These are phyloP conservation scores for Heterobasidion irregulare DNA, from an alignment of 1,284 basidiomycete genomes.

Conservation along the genomic window DNA sequence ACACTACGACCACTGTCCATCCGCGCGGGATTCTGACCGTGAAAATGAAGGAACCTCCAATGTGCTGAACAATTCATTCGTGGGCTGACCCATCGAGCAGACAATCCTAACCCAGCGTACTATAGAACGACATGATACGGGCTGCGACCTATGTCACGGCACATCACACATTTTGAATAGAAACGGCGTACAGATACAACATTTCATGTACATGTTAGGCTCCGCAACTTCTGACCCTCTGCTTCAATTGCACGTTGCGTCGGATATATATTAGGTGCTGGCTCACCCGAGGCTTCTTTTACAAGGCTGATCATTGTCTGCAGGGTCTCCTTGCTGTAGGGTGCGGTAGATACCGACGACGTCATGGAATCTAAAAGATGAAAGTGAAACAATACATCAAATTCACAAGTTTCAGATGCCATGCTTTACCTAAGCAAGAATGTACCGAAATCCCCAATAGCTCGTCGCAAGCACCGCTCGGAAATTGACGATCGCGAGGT, in stretches of 20 bases:
- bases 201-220: too few relatives aligned
- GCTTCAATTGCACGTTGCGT: neutral
- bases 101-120: neutral
- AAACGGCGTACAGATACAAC: too few relatives aligned
- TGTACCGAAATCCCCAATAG: too few relatives aligned
- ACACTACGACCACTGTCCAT: conserved; percentile 26
- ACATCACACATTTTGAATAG: neutral
- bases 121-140: neutral
- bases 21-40: conserved; percentile 43
- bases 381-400: neutral
- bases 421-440: too few relatives aligned
- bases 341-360: neutral
- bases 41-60: conserved; percentile 39
- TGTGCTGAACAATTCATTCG: conserved; percentile 15
- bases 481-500: too few relatives aligned
- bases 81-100: neutral
- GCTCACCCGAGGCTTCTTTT: neutral
- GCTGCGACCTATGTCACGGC: neutral
- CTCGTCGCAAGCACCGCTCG: too few relatives aligned
- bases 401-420: neutral
- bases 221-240: neutral
- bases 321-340: neutral
- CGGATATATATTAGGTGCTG: neutral
- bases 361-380: neutral
- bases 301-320: neutral